Evolutionary conservation across 495 filamentous ascomycete species (phyloP), one percentile per base, ranked within the genome.

Genomic region (Penicillium desertorum): DNA sequence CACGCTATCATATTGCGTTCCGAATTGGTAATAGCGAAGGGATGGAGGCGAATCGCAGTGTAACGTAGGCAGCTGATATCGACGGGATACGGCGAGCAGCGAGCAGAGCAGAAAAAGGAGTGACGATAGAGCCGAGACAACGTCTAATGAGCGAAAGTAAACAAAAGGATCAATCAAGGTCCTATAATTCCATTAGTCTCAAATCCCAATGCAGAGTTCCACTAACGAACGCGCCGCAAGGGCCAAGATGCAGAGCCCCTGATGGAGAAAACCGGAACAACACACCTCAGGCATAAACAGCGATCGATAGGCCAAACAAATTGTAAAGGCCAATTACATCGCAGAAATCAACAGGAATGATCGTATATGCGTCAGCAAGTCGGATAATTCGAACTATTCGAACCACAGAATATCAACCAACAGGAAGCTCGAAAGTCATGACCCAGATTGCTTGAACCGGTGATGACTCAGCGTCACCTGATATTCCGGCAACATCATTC

Each of bases 401-500:
- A 36, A 47, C 56, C 50, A 42, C 12, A 51, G 36, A 57, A 47
- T 57, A 42, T 39, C 45, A 51, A 43, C 45, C 51, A 37, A 46
- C 51, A 53, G 49, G 43, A 36, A 52, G 41, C 37, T 53, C 50
- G 39, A 45, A 45, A 50, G 49, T 53, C 17, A 16, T 20, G 36
- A 50, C 48, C 48, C 39, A 43, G 44, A 53, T 36, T 22, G 54
- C 54, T 56, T 29, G 45, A 60, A 51, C 51, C 56, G 47, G 53
- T 23, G 57, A 52, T 75, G 72, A 73, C 57, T 74, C 56, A 71
- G 62, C 62, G 45, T 53, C 50, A 53, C 50, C 23, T 53, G 50
- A 53, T 41, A 29, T 29, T 64, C 62, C 64, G 62, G 62, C 64
- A 71, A 73, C 71, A 71, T 72, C 71, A 74, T 76, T 58, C 59